These are phyloP conservation scores for Cenchrus purpureus DNA, from an alignment of 176 grass and related monocot species.

Conservation along the genomic window DNA sequence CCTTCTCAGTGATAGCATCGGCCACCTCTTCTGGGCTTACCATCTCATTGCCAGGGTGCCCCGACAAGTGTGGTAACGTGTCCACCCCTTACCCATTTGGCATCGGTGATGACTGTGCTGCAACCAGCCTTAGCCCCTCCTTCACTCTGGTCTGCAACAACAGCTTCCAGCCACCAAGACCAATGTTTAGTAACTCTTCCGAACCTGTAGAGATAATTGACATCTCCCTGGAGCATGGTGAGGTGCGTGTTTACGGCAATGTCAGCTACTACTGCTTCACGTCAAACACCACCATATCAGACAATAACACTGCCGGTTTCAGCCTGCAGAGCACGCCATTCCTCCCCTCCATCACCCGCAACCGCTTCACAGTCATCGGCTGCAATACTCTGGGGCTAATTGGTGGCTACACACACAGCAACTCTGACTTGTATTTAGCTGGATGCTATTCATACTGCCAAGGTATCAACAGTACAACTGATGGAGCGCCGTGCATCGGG, in stretches of 20 bases:
- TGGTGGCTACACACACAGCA: neutral
- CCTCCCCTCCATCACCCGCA: constrained; percentile 26
- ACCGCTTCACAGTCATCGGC: constrained; percentile 40
- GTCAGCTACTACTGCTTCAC: constrained; percentile 35
- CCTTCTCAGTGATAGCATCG: neutral
- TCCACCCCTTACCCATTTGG: constrained; percentile 49
- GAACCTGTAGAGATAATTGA: neutral
- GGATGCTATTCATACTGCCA: constrained; percentile 54
- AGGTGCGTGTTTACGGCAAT: constrained; percentile 4
- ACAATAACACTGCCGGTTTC: neutral
- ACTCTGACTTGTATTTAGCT: constrained; percentile 3
- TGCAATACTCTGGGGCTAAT: constrained; percentile 39
- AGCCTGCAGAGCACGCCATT: constrained; percentile 11
- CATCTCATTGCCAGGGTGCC: constrained; percentile 35
- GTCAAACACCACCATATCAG: constrained; percentile 20
- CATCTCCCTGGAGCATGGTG: constrained; percentile 38
- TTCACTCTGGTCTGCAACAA: constrained; percentile 26
- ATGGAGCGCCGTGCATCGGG: constrained; percentile 22
- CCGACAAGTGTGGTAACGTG: constrained; percentile 27
- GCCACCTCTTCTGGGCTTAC: neutral
- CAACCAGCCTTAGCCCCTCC: neutral
- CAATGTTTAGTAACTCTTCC: neutral
- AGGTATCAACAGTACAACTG: constrained; percentile 32
- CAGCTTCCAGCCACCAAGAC: constrained; percentile 35
- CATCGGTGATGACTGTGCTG: constrained; percentile 6